Base-by-base conservation (phyloP, 345 rosid species). In the Eucalyptus pauciflora region DNA sequence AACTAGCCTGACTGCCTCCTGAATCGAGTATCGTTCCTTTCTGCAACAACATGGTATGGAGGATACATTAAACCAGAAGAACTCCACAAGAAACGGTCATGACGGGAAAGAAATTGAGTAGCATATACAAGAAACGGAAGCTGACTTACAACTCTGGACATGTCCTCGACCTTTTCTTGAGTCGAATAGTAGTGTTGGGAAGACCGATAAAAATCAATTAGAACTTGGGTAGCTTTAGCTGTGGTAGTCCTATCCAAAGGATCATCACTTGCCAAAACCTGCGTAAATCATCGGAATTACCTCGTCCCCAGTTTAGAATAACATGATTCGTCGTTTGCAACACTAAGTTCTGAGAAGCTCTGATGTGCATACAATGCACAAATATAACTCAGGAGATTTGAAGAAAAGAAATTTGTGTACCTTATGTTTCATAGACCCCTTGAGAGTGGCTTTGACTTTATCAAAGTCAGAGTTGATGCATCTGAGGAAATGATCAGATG, bases 1-100 rank as follows among this genome's bases (percentile, higher is more conserved):
- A 97, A 93, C 99, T 97, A 69, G 99, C 99, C 90, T 95, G 98
- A 91, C 99, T 97, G 67, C 99, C 99, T 85, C 99, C 98, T 51
- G 96, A 90, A 80, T 97, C 99, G 31, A 96, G 96, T 89, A 96
- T 96, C 2, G 99, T 96, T 86, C 99, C 98, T 94, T 92, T 97
- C 99, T 97, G 98, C 91, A 89, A 33, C 60, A 29, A 33, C 60
- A 29, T 8, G 67, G 67, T 22, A 48, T 20, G 27, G 56, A 27
- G 33, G 87, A 52, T n/a, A 14, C 29, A 1, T 11, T 27, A 50
- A 86, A 50, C 33, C 56, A 52, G 56, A 46, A n/a, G 56, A 56
- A 86, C 51, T 46, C 52, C 62, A 37, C 31, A 54, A 37, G 24
- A 50, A 43, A 16, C 15, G 48, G 83, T 37, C 83, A 76, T 43